These are phyloP conservation scores for Ophiostoma novo-ulmi DNA, from an alignment of 2,329 filamentous ascomycete genomes.

Conservation along the genomic window DNA sequence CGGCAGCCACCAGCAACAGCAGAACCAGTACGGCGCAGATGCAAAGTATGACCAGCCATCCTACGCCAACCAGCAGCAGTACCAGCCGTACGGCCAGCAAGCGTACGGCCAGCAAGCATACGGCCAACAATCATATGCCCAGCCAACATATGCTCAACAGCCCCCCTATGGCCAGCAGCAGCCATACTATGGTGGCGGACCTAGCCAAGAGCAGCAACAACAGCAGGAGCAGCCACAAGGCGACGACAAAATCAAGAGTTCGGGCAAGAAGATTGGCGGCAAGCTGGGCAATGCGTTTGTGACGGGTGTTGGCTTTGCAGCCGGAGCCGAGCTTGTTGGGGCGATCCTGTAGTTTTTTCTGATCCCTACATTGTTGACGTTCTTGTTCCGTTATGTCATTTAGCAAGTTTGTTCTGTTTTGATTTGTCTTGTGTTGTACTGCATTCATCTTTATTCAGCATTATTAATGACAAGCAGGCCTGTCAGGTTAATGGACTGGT, in stretches of 20 bases:
- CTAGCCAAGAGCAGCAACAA: conserved; percentile 31
- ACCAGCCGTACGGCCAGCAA: conserved; percentile 13
- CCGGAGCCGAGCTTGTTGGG: conserved; percentile 86
- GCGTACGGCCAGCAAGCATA: conserved; percentile 28
- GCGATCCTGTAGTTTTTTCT: conserved; percentile 66
- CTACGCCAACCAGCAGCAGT: conserved; percentile 21
- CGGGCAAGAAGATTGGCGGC: conserved; percentile 94
- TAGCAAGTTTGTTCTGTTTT: conserved; percentile 1
- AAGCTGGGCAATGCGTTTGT: conserved; percentile 81
- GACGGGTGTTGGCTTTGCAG: conserved; percentile 87
- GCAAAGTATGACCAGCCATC: conserved; percentile 17
- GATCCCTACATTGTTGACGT: conserved; percentile 18
- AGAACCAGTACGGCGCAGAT: conserved; percentile 18
- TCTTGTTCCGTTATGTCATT: conserved; percentile 13
- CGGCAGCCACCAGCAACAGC: conserved; percentile 17
- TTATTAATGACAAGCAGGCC: neutral
- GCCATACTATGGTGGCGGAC: conserved; percentile 38
- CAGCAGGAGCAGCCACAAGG: conserved; percentile 43
- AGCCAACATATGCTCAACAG: conserved; percentile 21
- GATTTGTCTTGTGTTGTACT: neutral
- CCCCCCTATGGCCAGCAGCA: conserved; percentile 35
- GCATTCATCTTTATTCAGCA: neutral
- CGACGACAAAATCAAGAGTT: conserved; percentile 61
- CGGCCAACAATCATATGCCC: conserved; percentile 28
- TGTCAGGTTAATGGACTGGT: neutral